Conservation (phyloP, 169 alveolate genomes). For the Cryptosporidium parvum region DNA sequence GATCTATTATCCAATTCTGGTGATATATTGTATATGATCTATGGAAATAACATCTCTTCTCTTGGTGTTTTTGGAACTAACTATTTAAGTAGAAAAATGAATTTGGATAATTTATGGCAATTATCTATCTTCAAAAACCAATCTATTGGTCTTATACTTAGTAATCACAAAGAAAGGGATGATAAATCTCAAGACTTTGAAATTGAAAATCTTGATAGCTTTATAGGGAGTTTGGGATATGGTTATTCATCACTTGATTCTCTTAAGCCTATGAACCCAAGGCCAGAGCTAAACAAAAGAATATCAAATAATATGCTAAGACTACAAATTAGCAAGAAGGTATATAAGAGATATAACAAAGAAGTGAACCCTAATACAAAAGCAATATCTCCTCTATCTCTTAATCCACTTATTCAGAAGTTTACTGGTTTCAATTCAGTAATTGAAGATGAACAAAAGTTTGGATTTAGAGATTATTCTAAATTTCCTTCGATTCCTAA, state of each 20-base stretch:
- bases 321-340: constrained; percentile 21
- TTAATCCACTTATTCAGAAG: constrained; percentile 17
- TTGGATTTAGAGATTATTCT: constrained; percentile 29
- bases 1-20: background rate
- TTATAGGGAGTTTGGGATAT: constrained; percentile 63
- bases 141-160: background rate
- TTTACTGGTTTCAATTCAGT: background rate
- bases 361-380: constrained; percentile 17
- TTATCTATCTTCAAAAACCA: constrained; percentile 16
- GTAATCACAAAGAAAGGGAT: constrained; percentile 1
- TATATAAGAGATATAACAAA: constrained; percentile 17
- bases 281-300: constrained; percentile 40
- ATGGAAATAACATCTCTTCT: constrained; percentile 50
- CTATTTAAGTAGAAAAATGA: constrained; percentile 32
- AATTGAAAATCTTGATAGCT: constrained; percentile 22
- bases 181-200: constrained; percentile 1
- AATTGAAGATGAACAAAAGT: background rate
- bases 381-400: background rate
- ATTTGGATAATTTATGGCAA: constrained; percentile 25
- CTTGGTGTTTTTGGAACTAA: constrained; percentile 58
- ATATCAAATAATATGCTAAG: constrained; percentile 17
- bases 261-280: constrained; percentile 41
- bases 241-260: constrained; percentile 57
- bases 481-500: constrained; percentile 48
- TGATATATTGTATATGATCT: constrained; percentile 6